A percentile compares a stretch with the other conserved stretches of the same genome.
Conservation (phyloP, 192 early-diverging fungal species). For the Coemansia biformis region DNA sequence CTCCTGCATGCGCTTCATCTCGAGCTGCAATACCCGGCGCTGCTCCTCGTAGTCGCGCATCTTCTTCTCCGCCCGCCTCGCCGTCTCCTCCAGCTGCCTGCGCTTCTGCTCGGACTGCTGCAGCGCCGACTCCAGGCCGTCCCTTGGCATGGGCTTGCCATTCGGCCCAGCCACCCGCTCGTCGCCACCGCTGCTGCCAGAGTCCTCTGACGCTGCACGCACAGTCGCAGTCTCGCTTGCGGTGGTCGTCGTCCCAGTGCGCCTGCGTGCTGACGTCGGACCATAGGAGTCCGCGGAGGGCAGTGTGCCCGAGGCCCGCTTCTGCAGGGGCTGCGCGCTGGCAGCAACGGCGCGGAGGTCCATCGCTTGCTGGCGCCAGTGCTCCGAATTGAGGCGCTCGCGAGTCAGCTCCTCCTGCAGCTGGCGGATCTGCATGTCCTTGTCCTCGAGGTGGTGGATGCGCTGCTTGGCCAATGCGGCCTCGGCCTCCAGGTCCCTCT, state of each 20-base stretch:
- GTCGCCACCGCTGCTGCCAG: slow-evolving; percentile 2
- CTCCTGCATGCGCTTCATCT: slow-evolving; percentile 25
- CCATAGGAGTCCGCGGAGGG: neutral
- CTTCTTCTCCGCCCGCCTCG: slow-evolving; percentile 13
- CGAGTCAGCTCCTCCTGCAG: slow-evolving; percentile 26
- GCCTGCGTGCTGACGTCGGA: slow-evolving; percentile 15
- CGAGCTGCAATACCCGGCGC: slow-evolving; percentile 23
- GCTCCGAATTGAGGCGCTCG: slow-evolving; percentile 15
- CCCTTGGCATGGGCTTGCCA: too few species aligned
- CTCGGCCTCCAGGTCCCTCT: slow-evolving; percentile 10
- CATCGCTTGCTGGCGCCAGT: slow-evolving; percentile 13
- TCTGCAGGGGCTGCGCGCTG: too few species aligned
- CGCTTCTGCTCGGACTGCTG: slow-evolving; percentile 1
- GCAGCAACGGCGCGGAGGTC: neutral
- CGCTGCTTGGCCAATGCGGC: slow-evolving; percentile 8
- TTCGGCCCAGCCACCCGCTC: too few species aligned
- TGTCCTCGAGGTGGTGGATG: slow-evolving; percentile 14
- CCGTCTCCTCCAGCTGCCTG: slow-evolving; percentile 14
- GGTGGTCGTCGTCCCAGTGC: slow-evolving; percentile 32
- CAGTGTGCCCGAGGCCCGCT: too few species aligned
- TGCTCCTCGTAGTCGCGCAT: slow-evolving; percentile 31
- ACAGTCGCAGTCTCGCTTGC: slow-evolving; percentile 43
- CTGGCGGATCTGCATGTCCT: slow-evolving; percentile 16
- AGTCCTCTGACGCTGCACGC: slow-evolving; percentile 35
- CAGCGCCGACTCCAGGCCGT: too few species aligned